Conservation (phyloP, 148 eudicot genomes). For the Camellia granthamiana region DNA sequence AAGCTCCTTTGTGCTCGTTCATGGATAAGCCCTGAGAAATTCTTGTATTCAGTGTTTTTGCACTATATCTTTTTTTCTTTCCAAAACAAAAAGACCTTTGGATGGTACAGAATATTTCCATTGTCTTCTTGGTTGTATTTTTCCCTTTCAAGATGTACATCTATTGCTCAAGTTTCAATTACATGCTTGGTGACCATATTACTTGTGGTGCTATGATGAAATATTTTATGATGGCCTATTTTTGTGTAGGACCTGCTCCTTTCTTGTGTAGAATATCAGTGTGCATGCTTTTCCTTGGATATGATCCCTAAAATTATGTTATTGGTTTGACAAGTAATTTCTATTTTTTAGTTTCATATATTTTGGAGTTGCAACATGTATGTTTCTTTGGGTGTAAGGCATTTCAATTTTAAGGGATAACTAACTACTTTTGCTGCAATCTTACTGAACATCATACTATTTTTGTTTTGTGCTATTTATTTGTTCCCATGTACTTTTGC, state of each 20-base stretch:
- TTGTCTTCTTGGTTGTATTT: background rate
- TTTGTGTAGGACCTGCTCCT: too few species aligned
- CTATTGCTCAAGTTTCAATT: too few species aligned
- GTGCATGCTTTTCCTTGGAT: background rate
- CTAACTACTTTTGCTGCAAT: background rate
- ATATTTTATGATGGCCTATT: too few species aligned
- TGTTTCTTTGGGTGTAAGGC: background rate
- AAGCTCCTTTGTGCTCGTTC: background rate
- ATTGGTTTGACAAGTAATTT: background rate
- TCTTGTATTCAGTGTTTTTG: background rate
- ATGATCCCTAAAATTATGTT: background rate
- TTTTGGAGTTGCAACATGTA: background rate
- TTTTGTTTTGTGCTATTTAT: background rate
- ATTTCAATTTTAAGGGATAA: background rate
- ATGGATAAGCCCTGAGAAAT: slow-evolving; percentile 5
- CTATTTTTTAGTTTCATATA: background rate
- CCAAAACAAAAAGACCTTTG: background rate
- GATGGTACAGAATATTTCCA: background rate
- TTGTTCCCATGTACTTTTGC: background rate
- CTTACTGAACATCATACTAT: background rate
- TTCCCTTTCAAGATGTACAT: background rate
- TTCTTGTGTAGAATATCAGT: too few species aligned
- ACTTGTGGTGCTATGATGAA: too few species aligned
- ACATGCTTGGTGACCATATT: too few species aligned
- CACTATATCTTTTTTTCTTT: background rate